phyloP scores from a whole-genome alignment of 139 green algal genomes.

The Chlamydomonas sp. region DNA sequence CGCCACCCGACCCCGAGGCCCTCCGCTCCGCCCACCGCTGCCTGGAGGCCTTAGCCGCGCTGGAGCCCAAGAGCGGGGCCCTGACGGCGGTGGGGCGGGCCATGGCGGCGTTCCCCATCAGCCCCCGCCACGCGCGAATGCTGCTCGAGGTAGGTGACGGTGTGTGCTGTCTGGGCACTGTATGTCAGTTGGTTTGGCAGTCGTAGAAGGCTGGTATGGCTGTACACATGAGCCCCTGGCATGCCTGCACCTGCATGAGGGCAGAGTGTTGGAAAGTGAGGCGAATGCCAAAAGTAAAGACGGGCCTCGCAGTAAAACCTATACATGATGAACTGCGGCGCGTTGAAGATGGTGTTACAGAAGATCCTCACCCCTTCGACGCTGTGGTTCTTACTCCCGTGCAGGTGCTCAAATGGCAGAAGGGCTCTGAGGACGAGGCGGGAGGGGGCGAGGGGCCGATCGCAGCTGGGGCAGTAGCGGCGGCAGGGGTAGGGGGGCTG shows the following conservation, averaged over 20 bases:
- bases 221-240: too few relatives aligned
- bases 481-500: not conserved
- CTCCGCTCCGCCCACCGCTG: constrained; percentile 70
- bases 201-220: too few relatives aligned
- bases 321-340: too few relatives aligned
- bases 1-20: constrained; percentile 70
- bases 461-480: not conserved
- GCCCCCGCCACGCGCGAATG: constrained; percentile 90
- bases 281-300: too few relatives aligned
- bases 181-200: too few relatives aligned
- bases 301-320: too few relatives aligned
- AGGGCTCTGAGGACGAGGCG: not conserved
- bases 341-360: too few relatives aligned
- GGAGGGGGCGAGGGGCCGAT: not conserved
- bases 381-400: too few relatives aligned
- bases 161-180: not conserved
- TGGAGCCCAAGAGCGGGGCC: constrained; percentile 48
- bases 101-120: constrained; percentile 91
- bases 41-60: constrained; percentile 76
- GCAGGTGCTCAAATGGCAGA: constrained; percentile 40
- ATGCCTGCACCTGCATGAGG: too few relatives aligned
- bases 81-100: constrained; percentile 79
- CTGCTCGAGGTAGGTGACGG: constrained; percentile 76
- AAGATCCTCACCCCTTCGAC: too few relatives aligned
- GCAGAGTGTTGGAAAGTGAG: too few relatives aligned